These are phyloP conservation scores for Barbatosphaeria neglecta DNA, from an alignment of 495 filamentous ascomycete genomes.

Conservation along the genomic window DNA sequence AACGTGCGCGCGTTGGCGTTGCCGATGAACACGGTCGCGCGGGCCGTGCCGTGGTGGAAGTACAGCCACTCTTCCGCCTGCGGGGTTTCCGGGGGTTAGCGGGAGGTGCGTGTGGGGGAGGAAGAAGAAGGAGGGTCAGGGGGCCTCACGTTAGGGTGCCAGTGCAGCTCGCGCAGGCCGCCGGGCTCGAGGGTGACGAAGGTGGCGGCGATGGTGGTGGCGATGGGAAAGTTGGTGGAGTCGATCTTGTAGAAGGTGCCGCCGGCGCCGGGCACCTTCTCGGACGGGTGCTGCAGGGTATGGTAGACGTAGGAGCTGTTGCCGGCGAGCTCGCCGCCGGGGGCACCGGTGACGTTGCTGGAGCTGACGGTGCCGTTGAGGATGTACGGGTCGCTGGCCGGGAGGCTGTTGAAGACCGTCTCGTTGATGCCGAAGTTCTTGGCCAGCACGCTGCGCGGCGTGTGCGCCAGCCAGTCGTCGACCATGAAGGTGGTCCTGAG, in stretches of 20 bases:
- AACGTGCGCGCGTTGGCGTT: slow-evolving; percentile 48
- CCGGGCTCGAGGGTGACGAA: slow-evolving; percentile 47
- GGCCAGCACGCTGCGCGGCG: slow-evolving; percentile 48
- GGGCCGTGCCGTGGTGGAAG: slow-evolving; percentile 46
- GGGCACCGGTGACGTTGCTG: background rate
- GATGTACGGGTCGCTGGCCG: slow-evolving; percentile 53
- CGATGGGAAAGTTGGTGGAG: slow-evolving; percentile 53
- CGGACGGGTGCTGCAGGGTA: slow-evolving; percentile 30
- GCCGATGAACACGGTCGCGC: slow-evolving; percentile 52
- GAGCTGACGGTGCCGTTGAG: slow-evolving; percentile 41
- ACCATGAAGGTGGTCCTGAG: background rate
- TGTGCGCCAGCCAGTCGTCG: slow-evolving; percentile 31
- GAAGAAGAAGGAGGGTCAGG: background rate
- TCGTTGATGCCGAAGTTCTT: slow-evolving; percentile 55
- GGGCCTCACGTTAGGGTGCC: slow-evolving; percentile 35
- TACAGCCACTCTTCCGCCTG: slow-evolving; percentile 57
- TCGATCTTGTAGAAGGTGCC: slow-evolving; percentile 53
- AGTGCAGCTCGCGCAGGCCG: slow-evolving; percentile 49
- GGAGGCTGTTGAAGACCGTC: slow-evolving; percentile 47
- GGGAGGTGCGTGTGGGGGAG: background rate
- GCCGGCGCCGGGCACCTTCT: slow-evolving; percentile 35
- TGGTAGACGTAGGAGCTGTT: slow-evolving; percentile 49
- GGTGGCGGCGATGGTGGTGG: slow-evolving; percentile 52
- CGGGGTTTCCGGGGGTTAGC: slow-evolving; percentile 5
- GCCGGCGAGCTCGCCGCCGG: background rate